Evolutionary conservation across 257 asterid species (phyloP).

Genomic region (Coffea canephora): DNA sequence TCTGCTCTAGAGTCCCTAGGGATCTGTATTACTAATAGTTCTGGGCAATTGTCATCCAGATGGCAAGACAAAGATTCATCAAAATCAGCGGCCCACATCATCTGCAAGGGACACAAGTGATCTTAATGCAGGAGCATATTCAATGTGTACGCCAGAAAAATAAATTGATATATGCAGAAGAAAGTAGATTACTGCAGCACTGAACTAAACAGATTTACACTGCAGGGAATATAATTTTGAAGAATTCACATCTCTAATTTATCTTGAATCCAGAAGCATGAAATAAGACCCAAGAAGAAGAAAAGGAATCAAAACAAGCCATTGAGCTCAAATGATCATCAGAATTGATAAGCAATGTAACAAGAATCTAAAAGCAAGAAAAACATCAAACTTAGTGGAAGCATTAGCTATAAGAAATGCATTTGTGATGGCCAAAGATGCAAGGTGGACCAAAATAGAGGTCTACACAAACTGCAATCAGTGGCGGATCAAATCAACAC

Average conservation of each 20-base stretch:
- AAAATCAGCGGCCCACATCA: constrained; percentile 99
- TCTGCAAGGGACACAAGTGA: constrained; percentile 46
- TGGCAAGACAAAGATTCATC: constrained; percentile 59
- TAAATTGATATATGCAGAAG: neutral
- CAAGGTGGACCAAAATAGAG: too few species aligned
- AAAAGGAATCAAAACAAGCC: neutral
- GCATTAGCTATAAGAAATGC: too few species aligned
- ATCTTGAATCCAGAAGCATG: neutral
- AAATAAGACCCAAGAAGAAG: neutral
- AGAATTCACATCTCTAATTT: neutral
- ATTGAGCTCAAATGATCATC: neutral
- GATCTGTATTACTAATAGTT: constrained; percentile 58
- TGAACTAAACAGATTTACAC: neutral
- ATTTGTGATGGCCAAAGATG: too few species aligned
- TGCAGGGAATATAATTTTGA: neutral
- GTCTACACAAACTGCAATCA: too few species aligned
- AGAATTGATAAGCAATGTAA: neutral
- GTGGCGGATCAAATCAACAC: too few species aligned
- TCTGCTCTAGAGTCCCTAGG: constrained; percentile 54
- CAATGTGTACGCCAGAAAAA: neutral
- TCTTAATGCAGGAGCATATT: neutral
- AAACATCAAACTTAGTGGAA: neutral
- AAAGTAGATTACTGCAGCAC: neutral
- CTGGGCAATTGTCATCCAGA: constrained; percentile 73
- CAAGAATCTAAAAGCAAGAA: too few species aligned